Base-by-base conservation (phyloP, 2,329 filamentous ascomycete genomes). In the Botrytis galanthina region DNA sequence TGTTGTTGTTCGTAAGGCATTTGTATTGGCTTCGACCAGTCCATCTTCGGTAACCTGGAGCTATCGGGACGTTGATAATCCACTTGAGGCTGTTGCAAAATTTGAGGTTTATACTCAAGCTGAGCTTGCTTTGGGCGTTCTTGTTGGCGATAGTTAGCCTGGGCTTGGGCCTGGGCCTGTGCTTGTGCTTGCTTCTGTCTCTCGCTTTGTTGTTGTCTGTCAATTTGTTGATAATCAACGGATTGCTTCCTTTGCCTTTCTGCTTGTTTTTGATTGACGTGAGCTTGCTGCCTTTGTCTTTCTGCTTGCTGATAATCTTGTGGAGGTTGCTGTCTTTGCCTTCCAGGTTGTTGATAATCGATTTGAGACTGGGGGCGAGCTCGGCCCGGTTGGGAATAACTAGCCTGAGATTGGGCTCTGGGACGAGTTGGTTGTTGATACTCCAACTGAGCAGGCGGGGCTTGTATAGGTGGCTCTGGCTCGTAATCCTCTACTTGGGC, bases 401-500 rank as follows among this genome's bases (percentile, higher is more conserved):
- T 61, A 35, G 71, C 71, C 29, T 73, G 71, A 32, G 71, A 73
- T 69, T 73, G 71, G 6, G 71, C 71, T 37, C 71, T 69, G 10
- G 71, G 71, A 20, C 71, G 68, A 20, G 42, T 32, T 35, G 71
- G 48, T 61, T 67, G 63, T 39, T 73, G 64, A 32, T 73, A 68
- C 18, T 71, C 70, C 6, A 42, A n/a, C 39, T 69, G 66, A n/a
- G 70, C 35, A 37, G 46, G 63, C 20, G 63, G 46, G 44, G 63
- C 64, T 42, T 72, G 73, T 68, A 70, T 39, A 60, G 61, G 74
- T 81, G 81, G 70, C 81, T 81, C 63, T 60, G 82, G 79, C 70
- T 84, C 71, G 20, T 75, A 73, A 59, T 78, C 76, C 57, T 77
- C 77, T 46, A 77, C 74, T 57, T 76, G 78, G 20, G 77, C 69